phyloP scores from a whole-genome alignment of 2,329 filamentous ascomycete species.

The Fusarium chuoi region DNA sequence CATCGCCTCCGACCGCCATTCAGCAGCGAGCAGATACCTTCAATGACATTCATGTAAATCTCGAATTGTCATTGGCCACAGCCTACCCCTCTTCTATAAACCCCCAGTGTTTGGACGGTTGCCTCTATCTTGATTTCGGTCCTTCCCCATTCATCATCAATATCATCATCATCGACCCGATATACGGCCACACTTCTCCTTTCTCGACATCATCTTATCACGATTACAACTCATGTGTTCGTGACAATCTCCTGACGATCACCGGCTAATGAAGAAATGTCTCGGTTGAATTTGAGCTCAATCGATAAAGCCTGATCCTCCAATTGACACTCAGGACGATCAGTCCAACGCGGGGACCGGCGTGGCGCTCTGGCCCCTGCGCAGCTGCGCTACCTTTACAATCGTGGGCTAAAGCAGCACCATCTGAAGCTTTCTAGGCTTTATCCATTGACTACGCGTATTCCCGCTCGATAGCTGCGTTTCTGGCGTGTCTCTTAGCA shows the following conservation, averaged over 20 bases:
- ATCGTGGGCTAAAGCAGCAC: constrained; percentile 11
- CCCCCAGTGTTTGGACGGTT: constrained; percentile 1
- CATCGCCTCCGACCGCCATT: constrained; percentile 14
- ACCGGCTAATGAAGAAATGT: constrained; percentile 10
- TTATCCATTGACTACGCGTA: constrained; percentile 22
- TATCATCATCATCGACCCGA: constrained; percentile 1
- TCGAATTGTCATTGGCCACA: constrained; percentile 5
- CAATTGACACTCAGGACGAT: constrained; percentile 11
- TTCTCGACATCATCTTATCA: constrained; percentile 3
- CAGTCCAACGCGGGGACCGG: constrained; percentile 3
- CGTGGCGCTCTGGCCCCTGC: constrained; percentile 29
- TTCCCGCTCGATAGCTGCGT: constrained; percentile 31
- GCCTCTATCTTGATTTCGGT: not conserved
- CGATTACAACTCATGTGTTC: not conserved
- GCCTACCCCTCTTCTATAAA: constrained; percentile 13
- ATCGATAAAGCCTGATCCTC: not conserved
- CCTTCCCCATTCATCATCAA: not conserved
- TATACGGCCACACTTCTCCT: not conserved
- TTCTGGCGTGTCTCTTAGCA: constrained; percentile 13
- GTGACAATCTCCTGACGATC: constrained; percentile 34
- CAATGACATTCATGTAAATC: constrained; percentile 6
- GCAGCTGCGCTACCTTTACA: constrained; percentile 28
- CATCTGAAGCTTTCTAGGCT: constrained; percentile 18
- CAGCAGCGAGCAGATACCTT: not conserved
- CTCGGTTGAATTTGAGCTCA: constrained; percentile 19